Evolutionary conservation across 345 rosid species (phyloP), one percentile per base, ranked within the genome.

Genomic region (Linum lewisii): DNA sequence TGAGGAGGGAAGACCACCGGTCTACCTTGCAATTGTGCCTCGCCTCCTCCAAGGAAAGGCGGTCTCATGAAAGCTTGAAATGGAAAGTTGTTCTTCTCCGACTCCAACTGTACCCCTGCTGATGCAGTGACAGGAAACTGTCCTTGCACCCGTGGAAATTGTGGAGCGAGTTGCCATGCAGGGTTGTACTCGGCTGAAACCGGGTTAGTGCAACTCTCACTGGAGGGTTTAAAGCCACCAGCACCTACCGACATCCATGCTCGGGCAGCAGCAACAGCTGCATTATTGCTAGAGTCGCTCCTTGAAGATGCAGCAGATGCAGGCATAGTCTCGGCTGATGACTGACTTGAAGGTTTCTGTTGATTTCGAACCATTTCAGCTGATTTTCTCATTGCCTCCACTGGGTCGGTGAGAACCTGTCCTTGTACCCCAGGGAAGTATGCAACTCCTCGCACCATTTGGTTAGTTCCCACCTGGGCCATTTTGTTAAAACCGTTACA

Each of bases 241-340:
- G 86, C 80, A 52, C 93, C 96, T 56, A 86, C 61, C 11, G 93
- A 86, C 95, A 88, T 92, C 95, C 95, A 88, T 6, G 86, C 95
- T 24, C 88, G 67, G 51, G 96, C 87, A 62, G 90, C 96, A 37
- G 79, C 73, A 32, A 67, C 78, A 2, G 90, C 78, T 61, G 86
- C 95, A 75, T 81, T 86, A 72, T 69, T 69, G 73, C 70, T 69
- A 4, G 85, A 68, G 68, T 78, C 92, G 64, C 83, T 62, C 80
- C 79, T 74, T 51, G 51, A 45, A 22, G 84, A 63, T 69, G n/a
- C n/a, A 57, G 65, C 69, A 0, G 54, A 70, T 57, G 79, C 67
- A 52, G 59, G 7, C 38, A 13, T 51, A 69, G 5, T 29, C 34
- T 65, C 69, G 8, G 22, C 60, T 0, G 65, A 45, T 22, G 81